Percentiles rank a stretch among this genome's conserved stretches.
Conservation (phyloP, 257 asterid genomes). For the Solanum lycopersicoides region DNA sequence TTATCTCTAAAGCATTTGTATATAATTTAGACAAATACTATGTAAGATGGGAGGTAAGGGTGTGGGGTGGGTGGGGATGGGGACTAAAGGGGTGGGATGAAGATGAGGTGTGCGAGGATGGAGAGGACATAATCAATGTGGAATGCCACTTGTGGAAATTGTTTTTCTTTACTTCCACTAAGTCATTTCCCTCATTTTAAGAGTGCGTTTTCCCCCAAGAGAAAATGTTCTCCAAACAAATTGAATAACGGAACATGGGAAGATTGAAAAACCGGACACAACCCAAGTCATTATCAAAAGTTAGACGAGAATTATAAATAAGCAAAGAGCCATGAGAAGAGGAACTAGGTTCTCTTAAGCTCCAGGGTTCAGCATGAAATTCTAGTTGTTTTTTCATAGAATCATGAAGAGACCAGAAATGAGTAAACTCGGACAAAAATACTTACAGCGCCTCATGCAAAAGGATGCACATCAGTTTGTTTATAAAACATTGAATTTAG, state of each 20-base stretch:
- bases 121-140: neutral
- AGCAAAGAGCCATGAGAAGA: neutral
- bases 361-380: neutral
- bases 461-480: neutral
- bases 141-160: neutral
- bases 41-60: neutral
- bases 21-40: too few species aligned
- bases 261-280: neutral
- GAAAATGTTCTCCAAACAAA: too few species aligned
- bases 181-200: neutral
- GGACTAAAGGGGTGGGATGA: neutral
- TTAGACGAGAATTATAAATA: neutral
- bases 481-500: neutral
- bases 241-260: neutral
- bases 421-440: neutral
- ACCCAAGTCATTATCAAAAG: neutral
- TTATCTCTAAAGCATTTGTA: neutral
- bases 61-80: neutral
- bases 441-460: neutral
- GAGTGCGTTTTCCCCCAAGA: neutral
- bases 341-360: neutral
- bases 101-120: neutral
- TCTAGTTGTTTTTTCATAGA: neutral
- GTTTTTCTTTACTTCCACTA: neutral
- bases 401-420: neutral